Evolutionary conservation across 768 basidiomycete species (phyloP), one percentile per base, ranked within the genome.

Genomic region (Myochromella boudieri): DNA sequence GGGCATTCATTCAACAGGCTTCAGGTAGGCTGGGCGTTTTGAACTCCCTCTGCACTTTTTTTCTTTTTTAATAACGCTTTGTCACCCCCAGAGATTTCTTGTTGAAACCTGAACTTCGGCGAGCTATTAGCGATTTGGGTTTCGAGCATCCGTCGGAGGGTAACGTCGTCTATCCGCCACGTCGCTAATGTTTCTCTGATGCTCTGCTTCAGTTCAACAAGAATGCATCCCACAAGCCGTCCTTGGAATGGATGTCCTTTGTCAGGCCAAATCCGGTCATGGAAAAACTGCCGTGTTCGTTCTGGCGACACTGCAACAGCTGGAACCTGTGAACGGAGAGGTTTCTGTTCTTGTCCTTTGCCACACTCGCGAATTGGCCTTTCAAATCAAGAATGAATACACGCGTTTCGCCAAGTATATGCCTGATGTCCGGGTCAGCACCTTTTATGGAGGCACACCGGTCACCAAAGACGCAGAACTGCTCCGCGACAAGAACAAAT

Each of bases 321-420:
- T 99, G 54, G 97, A 99, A 66, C 95, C 97, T 39, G 91, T 97
- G 51, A 89, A 95, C 61, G 97, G 97, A 67, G 95, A 98, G 69
- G 95, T 98, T 45, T 91, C 93, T 41, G 95, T 97, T 56, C 78
- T 99, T 61, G 95, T 99, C 60, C 83, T 99, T 49, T 99, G 97
- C 72, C 97, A 99, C 75, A 99, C 97, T 22, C 91, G 97, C 59
- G 97, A 99, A 76, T 80, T 99, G 49, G 97, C 97, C 42, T 99
- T 93, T 77, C 97, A 99, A 75, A 99, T 99, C 72, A 94, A 95
- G 80, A 99, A 99, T 74, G 97, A 99, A 74, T 99, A 98, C 76
- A 84, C 88, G 45, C 93, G 97, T 43, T 99, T 99, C 71, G 91
- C 91, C 59, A 98, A 98, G 80, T 99, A 97, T 76, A 98, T 98